These are phyloP conservation scores for Chlorophyllum brunneum DNA, from an alignment of 768 basidiomycete species.

Conservation along the genomic window DNA sequence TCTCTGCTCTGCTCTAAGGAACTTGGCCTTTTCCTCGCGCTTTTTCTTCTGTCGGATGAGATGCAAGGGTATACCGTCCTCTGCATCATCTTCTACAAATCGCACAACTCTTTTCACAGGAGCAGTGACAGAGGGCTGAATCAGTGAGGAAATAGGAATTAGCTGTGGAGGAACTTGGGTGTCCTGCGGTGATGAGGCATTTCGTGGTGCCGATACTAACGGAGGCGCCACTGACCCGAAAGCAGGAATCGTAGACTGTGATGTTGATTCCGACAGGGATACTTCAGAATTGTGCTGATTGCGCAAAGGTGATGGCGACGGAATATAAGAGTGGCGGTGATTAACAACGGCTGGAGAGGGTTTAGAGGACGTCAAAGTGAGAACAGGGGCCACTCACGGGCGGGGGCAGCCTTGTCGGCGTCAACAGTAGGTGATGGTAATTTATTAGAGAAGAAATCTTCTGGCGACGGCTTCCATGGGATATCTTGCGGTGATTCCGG, in stretches of 20 bases:
- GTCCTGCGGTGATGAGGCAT: background rate
- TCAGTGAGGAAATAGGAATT: conserved; percentile 13
- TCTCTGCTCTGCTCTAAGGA: conserved; percentile 57
- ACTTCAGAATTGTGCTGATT: conserved; percentile 29
- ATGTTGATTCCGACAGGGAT: background rate
- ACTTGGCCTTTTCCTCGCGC: conserved; percentile 67
- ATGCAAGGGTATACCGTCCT: conserved; percentile 67
- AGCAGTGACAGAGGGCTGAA: background rate
- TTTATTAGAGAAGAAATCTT: background rate
- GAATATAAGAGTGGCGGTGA: conserved; percentile 31
- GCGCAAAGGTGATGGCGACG: conserved; percentile 49
- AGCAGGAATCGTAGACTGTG: conserved; percentile 9
- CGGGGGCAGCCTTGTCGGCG: background rate
- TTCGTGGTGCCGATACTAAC: conserved; percentile 3
- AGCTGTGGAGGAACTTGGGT: conserved; percentile 9
- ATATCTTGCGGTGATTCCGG: conserved; percentile 11
- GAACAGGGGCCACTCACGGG: conserved; percentile 8
- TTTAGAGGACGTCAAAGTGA: conserved; percentile 1
- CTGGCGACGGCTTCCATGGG: conserved; percentile 4
- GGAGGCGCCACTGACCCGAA: conserved; percentile 2
- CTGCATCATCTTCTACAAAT: conserved; percentile 64
- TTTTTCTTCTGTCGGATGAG: conserved; percentile 70
- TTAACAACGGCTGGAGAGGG: conserved; percentile 20
- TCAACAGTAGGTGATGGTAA: background rate
- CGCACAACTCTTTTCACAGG: conserved; percentile 55